Evolutionary conservation across 345 rosid species (phyloP), one percentile per base, ranked within the genome.

Genomic region (Acer negundo): DNA sequence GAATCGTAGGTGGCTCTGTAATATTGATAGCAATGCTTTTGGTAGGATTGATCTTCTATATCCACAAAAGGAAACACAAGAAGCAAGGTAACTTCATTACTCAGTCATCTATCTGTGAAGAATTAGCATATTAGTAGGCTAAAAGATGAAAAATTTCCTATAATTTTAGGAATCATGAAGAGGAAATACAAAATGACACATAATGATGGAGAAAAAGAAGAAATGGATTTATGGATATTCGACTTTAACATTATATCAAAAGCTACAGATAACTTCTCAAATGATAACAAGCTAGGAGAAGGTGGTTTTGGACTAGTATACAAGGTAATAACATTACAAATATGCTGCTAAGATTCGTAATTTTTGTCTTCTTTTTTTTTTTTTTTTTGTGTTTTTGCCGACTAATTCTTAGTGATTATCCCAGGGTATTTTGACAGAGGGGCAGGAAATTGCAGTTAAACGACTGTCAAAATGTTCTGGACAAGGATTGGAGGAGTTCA

Each of bases 221-320:
- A 84, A 22, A 62, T 82, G 23, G 86, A 84, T 35, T 73, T 85
- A 23, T 82, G 86, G 12, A 20, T 81, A 59, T 81, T 80, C 75
- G 80, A 82, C 71, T 78, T 87, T 70, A 61, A 56, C 35, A 80
- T 76, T 26, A 70, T 85, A 67, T 67, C 84, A 20, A 35, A 65
- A 22, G 82, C 83, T 47, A 82, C 85, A 7, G 24, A 72, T 65
- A 75, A 80, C 74, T 87, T 87, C 78, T 77, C 82, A 31, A 78
- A 80, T 3, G 69, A 78, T 28, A 84, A 85, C 63, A 80, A 80
- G 66, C 74, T 87, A 2, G 91, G 90, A 26, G 77, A 78, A 59
- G 88, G 90, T 6, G 90, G 90, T 10, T 87, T 87, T 72, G 89
- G 89, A 4, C 67, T 62, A 7, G 87, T 85, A 17, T 84, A 84